Conservation (phyloP, 1,284 basidiomycete genomes). For the Cutaneotrichosporon sp. region DNA sequence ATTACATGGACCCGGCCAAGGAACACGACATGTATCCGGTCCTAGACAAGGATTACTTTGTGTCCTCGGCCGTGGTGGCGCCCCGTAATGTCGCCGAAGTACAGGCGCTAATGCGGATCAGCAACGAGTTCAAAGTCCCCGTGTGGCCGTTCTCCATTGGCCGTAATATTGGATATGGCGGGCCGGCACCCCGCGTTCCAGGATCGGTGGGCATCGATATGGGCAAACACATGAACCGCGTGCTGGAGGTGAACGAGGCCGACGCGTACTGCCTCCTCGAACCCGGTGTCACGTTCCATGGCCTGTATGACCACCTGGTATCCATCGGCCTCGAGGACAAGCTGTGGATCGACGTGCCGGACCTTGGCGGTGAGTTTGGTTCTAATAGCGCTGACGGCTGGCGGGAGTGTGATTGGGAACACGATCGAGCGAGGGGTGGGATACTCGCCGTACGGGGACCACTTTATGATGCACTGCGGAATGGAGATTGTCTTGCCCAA, state of each 20-base stretch:
- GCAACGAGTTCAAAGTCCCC: conserved; percentile 19
- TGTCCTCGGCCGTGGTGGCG: conserved; percentile 15
- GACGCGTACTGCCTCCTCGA: conserved; percentile 19
- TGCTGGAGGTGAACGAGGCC: conserved; percentile 19
- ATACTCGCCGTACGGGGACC: conserved; percentile 21
- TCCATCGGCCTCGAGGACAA: conserved; percentile 13
- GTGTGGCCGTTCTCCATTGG: conserved; percentile 17
- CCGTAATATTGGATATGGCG: conserved; percentile 19
- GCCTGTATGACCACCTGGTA: conserved; percentile 17
- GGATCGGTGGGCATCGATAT: conserved; percentile 17
- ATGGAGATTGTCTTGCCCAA: conserved; percentile 15
- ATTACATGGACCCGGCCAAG: conserved; percentile 20
- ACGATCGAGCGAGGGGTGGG: conserved; percentile 19
- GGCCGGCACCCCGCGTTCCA: conserved; percentile 15
- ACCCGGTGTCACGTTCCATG: conserved; percentile 18
- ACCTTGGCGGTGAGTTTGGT: conserved; percentile 7
- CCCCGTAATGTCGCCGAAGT: conserved; percentile 15
- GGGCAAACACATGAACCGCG: conserved; percentile 17
- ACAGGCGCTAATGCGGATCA: conserved; percentile 14
- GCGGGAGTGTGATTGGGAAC: conserved; percentile 20
- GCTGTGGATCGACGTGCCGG: conserved; percentile 19
- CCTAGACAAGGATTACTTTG: conserved; percentile 22
- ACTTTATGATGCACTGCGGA: conserved; percentile 22
- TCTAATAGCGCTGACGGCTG: background rate
- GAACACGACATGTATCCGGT: conserved; percentile 21